Base-by-base conservation (phyloP, 768 basidiomycete genomes). In the Phaeotremella skinneri region DNA sequence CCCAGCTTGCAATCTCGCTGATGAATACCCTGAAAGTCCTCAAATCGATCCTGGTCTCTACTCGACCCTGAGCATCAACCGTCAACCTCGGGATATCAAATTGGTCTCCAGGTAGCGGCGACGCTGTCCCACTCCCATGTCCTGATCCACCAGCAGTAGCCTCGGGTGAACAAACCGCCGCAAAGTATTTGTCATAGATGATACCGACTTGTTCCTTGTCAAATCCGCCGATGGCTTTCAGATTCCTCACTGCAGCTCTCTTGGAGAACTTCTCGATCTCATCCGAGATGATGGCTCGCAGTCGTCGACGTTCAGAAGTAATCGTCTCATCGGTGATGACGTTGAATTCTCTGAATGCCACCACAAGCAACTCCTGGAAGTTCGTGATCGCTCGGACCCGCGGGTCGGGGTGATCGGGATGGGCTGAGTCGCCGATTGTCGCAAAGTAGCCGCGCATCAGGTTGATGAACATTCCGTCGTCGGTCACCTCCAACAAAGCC, bases 291-390 rank as follows among this genome's bases (percentile, higher is more conserved):
- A 97, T 92, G 31, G 85, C 83, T 49, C 94, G 83, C 80, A 89
- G 91, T 49, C 87, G 84, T 62, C 84, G 84, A 23, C 96, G 86
- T 77, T 99, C 96, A 13, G 83, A 81, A 16, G 84, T 83, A 68
- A 99, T 97, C 17, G 88, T 88, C 9, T 98, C 96, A 67, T 97
- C 94, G 0, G 91, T 91, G 76, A 99, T 96, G 62, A 91, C 83
- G 3, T 90, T 88, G 75, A 99, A 98, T 74, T 99, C 96, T 56
- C 96, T 85, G 84, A 99, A 99, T 2, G 96, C 94, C 55, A 99
- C 87, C 5, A 98, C 85, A 41, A 97, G 85, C 0, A 91, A 85
- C 78, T 99, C 93, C 76, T 98, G 96, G 83, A 99, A 99, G 55
- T 89, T 87, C 7, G 92, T 97, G 69, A 97, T 94, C 21, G 91